phyloP scores from a whole-genome alignment of 2,329 filamentous ascomycete species.

The Colletotrichum limetticola region DNA sequence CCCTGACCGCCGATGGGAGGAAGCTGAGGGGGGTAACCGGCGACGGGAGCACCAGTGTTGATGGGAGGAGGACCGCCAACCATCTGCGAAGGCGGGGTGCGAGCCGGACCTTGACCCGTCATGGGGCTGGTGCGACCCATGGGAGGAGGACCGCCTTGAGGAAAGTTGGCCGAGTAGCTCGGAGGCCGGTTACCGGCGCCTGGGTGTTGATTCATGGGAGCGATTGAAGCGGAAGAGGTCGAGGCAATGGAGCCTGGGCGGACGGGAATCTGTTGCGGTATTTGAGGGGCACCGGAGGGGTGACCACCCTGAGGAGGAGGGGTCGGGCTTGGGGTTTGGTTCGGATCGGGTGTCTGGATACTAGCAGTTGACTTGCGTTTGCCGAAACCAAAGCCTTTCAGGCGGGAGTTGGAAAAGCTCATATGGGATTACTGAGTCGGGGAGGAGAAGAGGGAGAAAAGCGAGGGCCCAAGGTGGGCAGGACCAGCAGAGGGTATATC shows the following conservation, averaged over 20 bases:
- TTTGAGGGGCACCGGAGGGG: constrained; percentile 52
- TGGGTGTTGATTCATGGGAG: constrained; percentile 70
- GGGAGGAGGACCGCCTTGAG: constrained; percentile 56
- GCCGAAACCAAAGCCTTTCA: constrained; percentile 84
- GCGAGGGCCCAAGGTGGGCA: constrained; percentile 31
- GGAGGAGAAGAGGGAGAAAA: constrained; percentile 32
- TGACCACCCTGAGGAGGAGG: constrained; percentile 43
- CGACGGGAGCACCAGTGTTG: constrained; percentile 69
- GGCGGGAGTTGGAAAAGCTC: constrained; percentile 83
- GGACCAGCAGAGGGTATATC: constrained; percentile 33
- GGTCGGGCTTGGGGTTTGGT: constrained; percentile 48
- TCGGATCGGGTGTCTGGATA: constrained; percentile 60
- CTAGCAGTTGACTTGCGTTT: constrained; percentile 79
- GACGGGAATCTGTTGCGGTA: constrained; percentile 59
- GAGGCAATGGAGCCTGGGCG: constrained; percentile 54
- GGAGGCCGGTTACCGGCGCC: constrained; percentile 70
- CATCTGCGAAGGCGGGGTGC: constrained; percentile 70
- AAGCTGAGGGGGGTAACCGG: constrained; percentile 70
- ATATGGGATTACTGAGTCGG: constrained; percentile 57
- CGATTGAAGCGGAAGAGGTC: constrained; percentile 57
- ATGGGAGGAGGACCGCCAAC: constrained; percentile 73
- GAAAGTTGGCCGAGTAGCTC: constrained; percentile 70
- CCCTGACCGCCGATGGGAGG: constrained; percentile 44
- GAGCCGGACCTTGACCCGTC: constrained; percentile 57
- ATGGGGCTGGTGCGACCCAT: constrained; percentile 66